phyloP scores from a whole-genome alignment of 2,329 filamentous ascomycete species.

The Colletotrichum graminicola region DNA sequence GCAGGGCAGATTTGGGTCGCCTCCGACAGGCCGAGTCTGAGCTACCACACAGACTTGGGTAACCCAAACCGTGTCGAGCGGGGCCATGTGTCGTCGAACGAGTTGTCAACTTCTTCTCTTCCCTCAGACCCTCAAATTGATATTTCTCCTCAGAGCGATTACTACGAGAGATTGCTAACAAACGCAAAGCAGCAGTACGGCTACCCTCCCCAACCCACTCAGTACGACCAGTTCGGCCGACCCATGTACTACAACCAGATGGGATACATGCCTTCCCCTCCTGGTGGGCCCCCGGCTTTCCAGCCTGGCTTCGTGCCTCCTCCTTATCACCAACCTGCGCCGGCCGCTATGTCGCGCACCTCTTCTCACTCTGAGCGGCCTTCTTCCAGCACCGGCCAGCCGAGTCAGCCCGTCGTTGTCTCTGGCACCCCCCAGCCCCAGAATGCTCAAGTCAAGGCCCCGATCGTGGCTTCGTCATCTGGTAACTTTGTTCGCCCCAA shows the following conservation, averaged over 20 bases:
- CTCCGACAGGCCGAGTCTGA: conserved; percentile 6
- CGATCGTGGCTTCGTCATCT: conserved; percentile 54
- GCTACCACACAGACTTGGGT: conserved; percentile 29
- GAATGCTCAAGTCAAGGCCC: conserved; percentile 66
- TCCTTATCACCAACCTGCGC: conserved; percentile 54
- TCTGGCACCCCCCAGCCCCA: conserved; percentile 73
- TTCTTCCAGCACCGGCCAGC: conserved; percentile 74
- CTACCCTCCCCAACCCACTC: conserved; percentile 60
- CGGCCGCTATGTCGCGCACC: conserved; percentile 82
- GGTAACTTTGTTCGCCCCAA: conserved; percentile 64
- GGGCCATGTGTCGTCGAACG: conserved; percentile 46
- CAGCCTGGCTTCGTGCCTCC: conserved; percentile 58
- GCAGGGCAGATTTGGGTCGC: conserved; percentile 52
- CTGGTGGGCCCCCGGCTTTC: conserved; percentile 55
- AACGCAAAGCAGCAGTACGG: conserved; percentile 74
- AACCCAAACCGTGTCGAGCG: conserved; percentile 46
- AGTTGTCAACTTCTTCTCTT: not conserved
- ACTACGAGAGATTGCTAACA: conserved; percentile 82
- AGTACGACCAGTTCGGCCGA: conserved; percentile 57
- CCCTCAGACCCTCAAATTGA: conserved; percentile 59
- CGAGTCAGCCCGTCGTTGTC: conserved; percentile 68
- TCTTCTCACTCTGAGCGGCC: conserved; percentile 80
- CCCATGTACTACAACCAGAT: conserved; percentile 59
- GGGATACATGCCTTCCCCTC: conserved; percentile 61
- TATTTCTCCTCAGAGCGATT: conserved; percentile 76